Evolutionary conservation across 2,329 filamentous ascomycete species (phyloP).

Genomic region (Pseudogymnoascus sp.): DNA sequence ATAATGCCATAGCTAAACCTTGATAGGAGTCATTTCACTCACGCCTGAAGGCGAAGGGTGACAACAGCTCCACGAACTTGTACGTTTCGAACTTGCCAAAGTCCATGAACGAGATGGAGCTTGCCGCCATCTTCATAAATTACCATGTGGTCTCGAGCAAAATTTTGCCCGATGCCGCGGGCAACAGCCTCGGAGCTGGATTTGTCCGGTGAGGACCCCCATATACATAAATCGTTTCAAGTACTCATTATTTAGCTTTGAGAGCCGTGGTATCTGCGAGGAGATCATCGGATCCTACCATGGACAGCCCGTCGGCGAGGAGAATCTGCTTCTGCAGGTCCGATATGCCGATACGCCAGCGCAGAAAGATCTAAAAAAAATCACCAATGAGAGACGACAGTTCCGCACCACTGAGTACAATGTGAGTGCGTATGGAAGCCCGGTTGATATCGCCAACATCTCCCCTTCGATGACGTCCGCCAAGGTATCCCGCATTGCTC

Average conservation of each 20-base stretch:
- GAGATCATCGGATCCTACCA: conserved; percentile 83
- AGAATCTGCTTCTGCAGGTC: conserved; percentile 80
- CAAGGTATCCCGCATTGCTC: conserved; percentile 25
- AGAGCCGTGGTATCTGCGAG: conserved; percentile 81
- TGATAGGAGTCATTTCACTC: conserved; percentile 99
- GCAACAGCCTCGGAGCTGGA: conserved; percentile 90
- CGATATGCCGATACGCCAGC: conserved; percentile 95
- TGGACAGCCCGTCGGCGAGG: conserved; percentile 66
- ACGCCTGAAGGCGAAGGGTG: conserved; percentile 90
- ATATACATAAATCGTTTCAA: no score
- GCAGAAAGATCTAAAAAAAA: conserved; percentile 92
- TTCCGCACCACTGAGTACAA: conserved; percentile 97
- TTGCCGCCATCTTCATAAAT: conserved; percentile 69
- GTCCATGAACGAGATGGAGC: conserved; percentile 83
- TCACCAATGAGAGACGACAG: conserved; percentile 88
- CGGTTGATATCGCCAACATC: conserved; percentile 33
- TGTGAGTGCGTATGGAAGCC: conserved; percentile 59
- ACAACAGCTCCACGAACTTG: conserved; percentile 83
- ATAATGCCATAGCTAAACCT: no score
- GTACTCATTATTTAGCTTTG: conserved; percentile 68
- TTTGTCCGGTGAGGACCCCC: no score
- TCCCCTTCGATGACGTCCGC: conserved; percentile 37
- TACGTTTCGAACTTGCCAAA: conserved; percentile 97
- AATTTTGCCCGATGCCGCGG: conserved; percentile 85
- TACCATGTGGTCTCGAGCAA: conserved; percentile 87